Evolutionary conservation across 768 basidiomycete species (phyloP).

Genomic region (Astraeus odoratus): DNA sequence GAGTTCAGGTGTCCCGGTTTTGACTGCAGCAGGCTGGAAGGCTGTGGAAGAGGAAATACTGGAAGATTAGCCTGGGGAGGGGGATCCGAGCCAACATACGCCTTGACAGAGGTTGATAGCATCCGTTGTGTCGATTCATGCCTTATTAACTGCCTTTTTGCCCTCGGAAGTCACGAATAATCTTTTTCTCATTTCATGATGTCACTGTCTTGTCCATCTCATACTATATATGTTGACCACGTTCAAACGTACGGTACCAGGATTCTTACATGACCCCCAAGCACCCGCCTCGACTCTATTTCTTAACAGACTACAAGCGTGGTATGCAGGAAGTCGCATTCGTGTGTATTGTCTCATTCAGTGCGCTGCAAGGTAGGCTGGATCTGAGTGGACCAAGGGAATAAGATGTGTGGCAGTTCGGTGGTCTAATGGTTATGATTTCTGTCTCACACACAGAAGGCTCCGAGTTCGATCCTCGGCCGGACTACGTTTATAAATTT

Average conservation of each 20-base stretch:
- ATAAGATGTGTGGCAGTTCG: slow-evolving; percentile 14
- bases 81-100: no score
- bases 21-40: slow-evolving; percentile 63
- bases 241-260: no score
- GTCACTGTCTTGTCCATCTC: no score
- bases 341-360: no score
- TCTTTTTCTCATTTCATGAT: neutral
- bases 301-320: no score
- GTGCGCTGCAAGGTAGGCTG: no score
- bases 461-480: slow-evolving; percentile 32
- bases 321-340: no score
- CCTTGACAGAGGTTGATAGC: no score
- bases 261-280: no score
- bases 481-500: slow-evolving; percentile 20
- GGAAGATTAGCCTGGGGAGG: slow-evolving; percentile 12
- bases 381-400: neutral
- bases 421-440: slow-evolving; percentile 34
- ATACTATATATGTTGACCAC: no score
- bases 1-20: slow-evolving; percentile 53
- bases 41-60: slow-evolving; percentile 70
- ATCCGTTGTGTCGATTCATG: slow-evolving; percentile 4
- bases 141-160: neutral
- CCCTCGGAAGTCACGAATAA: slow-evolving; percentile 4
- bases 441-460: slow-evolving; percentile 34
- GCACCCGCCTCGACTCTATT: no score